Conservation (phyloP, 2,329 filamentous ascomycete genomes). For the Fusarium sterilihyphosum region DNA sequence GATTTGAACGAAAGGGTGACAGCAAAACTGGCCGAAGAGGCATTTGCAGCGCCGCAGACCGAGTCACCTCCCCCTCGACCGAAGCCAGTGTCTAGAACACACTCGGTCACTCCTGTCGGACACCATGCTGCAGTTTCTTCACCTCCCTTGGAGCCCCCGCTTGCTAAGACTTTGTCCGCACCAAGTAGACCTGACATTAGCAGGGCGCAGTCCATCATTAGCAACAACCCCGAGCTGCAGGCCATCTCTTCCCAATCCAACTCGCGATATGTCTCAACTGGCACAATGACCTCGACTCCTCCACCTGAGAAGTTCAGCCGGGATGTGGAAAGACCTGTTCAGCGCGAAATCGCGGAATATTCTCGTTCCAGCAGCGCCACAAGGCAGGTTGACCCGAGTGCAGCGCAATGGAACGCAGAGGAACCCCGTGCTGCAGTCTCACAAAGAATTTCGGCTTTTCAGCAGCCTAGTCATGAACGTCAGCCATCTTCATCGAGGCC, state of each 20-base stretch:
- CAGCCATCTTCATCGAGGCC: constrained; percentile 41
- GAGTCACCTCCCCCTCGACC: constrained; percentile 30
- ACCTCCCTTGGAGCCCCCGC: constrained; percentile 42
- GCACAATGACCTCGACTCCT: constrained; percentile 80
- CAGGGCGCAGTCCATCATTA: constrained; percentile 71
- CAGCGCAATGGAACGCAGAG: constrained; percentile 24
- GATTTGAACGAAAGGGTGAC: constrained; percentile 72
- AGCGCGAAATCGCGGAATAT: constrained; percentile 37
- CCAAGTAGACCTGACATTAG: constrained; percentile 62
- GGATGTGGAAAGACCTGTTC: constrained; percentile 23
- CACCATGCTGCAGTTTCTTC: constrained; percentile 38
- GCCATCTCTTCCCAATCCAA: constrained; percentile 61
- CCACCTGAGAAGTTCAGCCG: constrained; percentile 54
- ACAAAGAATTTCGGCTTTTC: constrained; percentile 39
- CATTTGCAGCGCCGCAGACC: constrained; percentile 67
- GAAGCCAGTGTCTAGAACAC: constrained; percentile 41
- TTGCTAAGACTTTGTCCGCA: constrained; percentile 53
- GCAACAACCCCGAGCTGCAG: constrained; percentile 69
- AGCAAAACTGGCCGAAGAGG: constrained; percentile 84
- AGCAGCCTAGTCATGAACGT: constrained; percentile 42
- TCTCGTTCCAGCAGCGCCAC: constrained; percentile 44
- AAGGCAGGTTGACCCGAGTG: constrained; percentile 36
- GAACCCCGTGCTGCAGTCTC: constrained; percentile 32
- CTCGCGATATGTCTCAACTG: constrained; percentile 64
- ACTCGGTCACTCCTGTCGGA: constrained; percentile 45